Percentiles rank a stretch among this genome's conserved stretches.
Conservation (phyloP, 768 basidiomycete species). For the Mycena galopus region DNA sequence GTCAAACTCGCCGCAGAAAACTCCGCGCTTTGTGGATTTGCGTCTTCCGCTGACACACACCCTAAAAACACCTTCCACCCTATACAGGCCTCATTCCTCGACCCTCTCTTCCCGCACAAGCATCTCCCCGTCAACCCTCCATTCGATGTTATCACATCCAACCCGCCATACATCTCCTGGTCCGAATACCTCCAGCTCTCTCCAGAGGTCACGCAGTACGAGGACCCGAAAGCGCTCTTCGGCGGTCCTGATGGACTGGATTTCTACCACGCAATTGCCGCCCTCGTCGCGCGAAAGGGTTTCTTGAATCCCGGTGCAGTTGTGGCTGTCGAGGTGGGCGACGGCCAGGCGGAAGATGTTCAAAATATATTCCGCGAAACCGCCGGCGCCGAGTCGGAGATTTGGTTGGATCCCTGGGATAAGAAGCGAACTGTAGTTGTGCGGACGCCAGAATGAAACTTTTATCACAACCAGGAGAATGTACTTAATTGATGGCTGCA, state of each 20-base stretch:
- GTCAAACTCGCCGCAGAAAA: conserved; percentile 64
- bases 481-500: no score
- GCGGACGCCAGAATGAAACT: conserved; percentile 42
- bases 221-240: conserved; percentile 86
- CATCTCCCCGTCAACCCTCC: conserved; percentile 55
- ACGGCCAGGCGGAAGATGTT: conserved; percentile 77
- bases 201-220: conserved; percentile 78
- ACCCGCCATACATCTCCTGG: conserved; percentile 88
- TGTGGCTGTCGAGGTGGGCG: conserved; percentile 86
- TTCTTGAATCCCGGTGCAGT: conserved; percentile 66
- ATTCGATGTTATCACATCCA: conserved; percentile 86
- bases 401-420: conserved; percentile 88
- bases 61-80: conserved; percentile 56
- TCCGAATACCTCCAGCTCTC: conserved; percentile 74
- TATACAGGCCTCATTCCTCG: conserved; percentile 58
- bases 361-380: conserved; percentile 64
- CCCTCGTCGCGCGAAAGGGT: conserved; percentile 63
- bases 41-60: conserved; percentile 38
- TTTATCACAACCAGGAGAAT: no score
- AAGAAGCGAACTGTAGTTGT: conserved; percentile 80
- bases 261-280: conserved; percentile 80
- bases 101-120: conserved; percentile 55
- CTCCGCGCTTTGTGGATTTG: conserved; percentile 55
- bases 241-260: conserved; percentile 75
- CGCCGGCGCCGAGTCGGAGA: conserved; percentile 66